Base-by-base conservation (phyloP, 202 grass and related monocot genomes). In the Brachypodium distachyon region DNA sequence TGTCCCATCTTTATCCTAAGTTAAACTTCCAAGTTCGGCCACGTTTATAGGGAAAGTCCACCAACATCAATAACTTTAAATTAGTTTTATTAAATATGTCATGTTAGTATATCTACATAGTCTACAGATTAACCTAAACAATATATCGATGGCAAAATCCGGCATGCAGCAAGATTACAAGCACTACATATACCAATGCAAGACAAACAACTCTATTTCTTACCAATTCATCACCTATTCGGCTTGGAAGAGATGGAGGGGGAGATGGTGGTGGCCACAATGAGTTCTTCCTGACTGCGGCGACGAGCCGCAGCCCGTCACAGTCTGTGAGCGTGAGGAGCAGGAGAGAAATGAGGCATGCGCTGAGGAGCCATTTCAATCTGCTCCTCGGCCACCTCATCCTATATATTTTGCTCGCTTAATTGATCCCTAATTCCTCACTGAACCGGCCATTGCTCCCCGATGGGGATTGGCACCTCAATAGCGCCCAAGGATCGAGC, bases 331-430 rank as follows among this genome's bases (percentile, higher is more conserved):
- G 29, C 11, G 62, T 77, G 62, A 83, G 72, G 7, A 77, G 72
- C 26, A 73, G 50, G 25, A 87, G 51, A 33, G 59, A 87, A 78
- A 83, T 4, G 50, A 82, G 73, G 47, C 78, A 87, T 38, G 72
- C 47, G 39, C 65, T 58, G 57, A 77, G 27, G 47, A 78, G 67
- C 73, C 85, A 87, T 78, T 70, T 83, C 29, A 66, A 37, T 78
- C 40, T 82, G 66, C 73, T 58, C 73, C 48, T 82, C 57, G 57
- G 61, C 77, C 83, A 80, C 70, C 77, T 52, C 73, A 77, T 77
- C 57, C 13, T 77, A 61, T 63, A 43, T n/a, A 23, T 18, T 72
- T 1, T 40, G 12, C 19, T 64, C 64, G 44, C 63, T 38, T 28
- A 64, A 48, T 54, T 5, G 42, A 6, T 61, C 11, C 33, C 67